Conservation (phyloP, 441 rosid species). For the Gossypium lobatum region DNA sequence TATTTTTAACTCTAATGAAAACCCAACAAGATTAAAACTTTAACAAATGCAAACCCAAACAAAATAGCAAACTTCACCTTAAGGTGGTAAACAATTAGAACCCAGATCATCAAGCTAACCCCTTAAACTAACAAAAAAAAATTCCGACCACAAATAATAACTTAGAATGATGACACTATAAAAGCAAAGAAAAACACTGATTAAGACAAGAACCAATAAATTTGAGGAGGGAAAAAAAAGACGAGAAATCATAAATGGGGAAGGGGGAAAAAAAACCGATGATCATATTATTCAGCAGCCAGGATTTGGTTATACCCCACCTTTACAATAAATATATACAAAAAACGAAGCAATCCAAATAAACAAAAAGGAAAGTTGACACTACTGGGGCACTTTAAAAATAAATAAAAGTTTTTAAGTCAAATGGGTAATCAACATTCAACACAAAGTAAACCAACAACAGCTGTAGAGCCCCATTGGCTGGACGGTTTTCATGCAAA, state of each 20-base stretch:
- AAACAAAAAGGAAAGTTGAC: slow-evolving; percentile 19
- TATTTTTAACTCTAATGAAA: not conserved
- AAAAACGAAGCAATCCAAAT: slow-evolving; percentile 14
- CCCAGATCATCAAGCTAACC: not conserved
- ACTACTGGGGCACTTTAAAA: slow-evolving; percentile 1
- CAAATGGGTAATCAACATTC: slow-evolving; percentile 30
- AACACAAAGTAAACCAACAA: not conserved
- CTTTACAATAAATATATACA: not conserved
- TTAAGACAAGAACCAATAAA: slow-evolving; percentile 14
- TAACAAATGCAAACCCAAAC: slow-evolving; percentile 14
- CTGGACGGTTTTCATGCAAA: slow-evolving; percentile 29
- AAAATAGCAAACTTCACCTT: slow-evolving; percentile 3
- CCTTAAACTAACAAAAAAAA: not conserved
- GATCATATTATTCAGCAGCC: slow-evolving; percentile 15
- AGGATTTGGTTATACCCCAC: slow-evolving; percentile 34
- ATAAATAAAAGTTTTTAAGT: slow-evolving; percentile 17
- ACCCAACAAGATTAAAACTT: not conserved
- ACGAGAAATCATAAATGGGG: not conserved
- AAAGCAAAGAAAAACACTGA: slow-evolving; percentile 19
- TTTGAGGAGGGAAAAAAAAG: slow-evolving; percentile 10
- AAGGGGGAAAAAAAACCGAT: slow-evolving; percentile 6
- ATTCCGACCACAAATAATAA: slow-evolving; percentile 15
- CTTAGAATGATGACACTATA: not conserved
- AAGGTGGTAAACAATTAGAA: slow-evolving; percentile 10
- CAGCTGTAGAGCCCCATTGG: slow-evolving; percentile 36